These are phyloP conservation scores for Calocera cornea DNA, from an alignment of 768 basidiomycete species.

Conservation along the genomic window DNA sequence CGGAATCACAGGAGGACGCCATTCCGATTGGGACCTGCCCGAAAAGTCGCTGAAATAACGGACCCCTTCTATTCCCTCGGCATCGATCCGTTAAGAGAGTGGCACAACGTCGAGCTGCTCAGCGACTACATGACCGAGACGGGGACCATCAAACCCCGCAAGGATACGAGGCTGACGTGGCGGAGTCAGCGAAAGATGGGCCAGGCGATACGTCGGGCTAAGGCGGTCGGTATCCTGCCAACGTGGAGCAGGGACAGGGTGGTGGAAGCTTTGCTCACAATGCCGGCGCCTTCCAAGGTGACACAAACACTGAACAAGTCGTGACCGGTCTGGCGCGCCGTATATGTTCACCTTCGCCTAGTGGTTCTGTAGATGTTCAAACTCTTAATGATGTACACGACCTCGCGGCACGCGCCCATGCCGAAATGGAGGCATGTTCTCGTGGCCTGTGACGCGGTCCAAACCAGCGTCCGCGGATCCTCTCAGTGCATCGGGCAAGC, in stretches of 20 bases:
- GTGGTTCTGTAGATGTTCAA: neutral
- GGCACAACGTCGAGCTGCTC: conserved; percentile 46
- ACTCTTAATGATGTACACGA: neutral
- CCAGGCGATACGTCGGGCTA: conserved; percentile 77
- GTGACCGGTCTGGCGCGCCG: neutral
- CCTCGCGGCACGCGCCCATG: neutral
- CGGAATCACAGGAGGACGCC: conserved; percentile 18
- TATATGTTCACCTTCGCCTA: neutral
- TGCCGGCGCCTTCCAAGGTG: no score
- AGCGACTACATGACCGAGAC: conserved; percentile 51
- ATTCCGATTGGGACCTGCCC: conserved; percentile 43
- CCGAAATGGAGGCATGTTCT: conserved; percentile 5
- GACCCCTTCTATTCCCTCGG: conserved; percentile 62
- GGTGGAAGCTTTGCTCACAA: no score
- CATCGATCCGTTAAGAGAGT: conserved; percentile 61
- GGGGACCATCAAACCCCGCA: conserved; percentile 66
- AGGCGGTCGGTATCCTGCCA: conserved; percentile 82
- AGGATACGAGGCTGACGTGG: conserved; percentile 56
- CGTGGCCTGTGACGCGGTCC: neutral
- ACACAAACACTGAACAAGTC: neutral
- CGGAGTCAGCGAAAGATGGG: conserved; percentile 64
- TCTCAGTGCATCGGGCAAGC: neutral
- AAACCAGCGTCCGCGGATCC: neutral
- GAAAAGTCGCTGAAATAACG: conserved; percentile 33
- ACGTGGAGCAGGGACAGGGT: conserved; percentile 6